A percentile compares a stretch with the other conserved stretches of the same genome.
Conservation (phyloP, 129 eudicot genomes). For the Pulicaria dysenterica region DNA sequence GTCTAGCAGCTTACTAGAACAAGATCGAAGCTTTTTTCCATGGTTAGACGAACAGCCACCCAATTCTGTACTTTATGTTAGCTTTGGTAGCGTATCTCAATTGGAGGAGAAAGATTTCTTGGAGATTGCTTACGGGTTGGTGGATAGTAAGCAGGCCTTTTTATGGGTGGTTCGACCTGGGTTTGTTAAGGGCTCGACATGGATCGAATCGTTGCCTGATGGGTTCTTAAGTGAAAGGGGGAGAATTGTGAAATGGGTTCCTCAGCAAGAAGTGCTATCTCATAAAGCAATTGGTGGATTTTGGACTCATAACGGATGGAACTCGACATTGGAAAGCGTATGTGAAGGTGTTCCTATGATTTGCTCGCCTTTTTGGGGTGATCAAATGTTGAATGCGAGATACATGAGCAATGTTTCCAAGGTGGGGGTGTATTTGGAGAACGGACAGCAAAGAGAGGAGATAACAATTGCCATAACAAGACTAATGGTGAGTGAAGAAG, state of each 20-base stretch:
- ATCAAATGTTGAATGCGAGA: constrained; percentile 47
- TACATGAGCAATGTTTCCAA: constrained; percentile 33
- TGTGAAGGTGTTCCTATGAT: constrained; percentile 61
- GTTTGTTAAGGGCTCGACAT: constrained; percentile 34
- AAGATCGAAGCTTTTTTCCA: constrained; percentile 42
- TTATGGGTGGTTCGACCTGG: constrained; percentile 62
- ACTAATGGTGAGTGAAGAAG: constrained; percentile 40
- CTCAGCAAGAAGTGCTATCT: constrained; percentile 57
- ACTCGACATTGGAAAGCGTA: constrained; percentile 61
- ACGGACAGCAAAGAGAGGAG: constrained; percentile 37
- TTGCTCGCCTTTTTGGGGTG: constrained; percentile 43
- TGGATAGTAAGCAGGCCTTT: constrained; percentile 45
- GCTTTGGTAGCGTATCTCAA: constrained; percentile 58
- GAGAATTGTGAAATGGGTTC: constrained; percentile 61
- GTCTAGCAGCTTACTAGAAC: constrained; percentile 38
- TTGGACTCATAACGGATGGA: constrained; percentile 76
- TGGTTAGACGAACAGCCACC: constrained; percentile 53
- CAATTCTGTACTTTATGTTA: constrained; percentile 50
- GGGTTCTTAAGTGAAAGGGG: constrained; percentile 42
- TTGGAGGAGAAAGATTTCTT: constrained; percentile 37
- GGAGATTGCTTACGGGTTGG: constrained; percentile 60
- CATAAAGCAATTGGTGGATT: constrained; percentile 48
- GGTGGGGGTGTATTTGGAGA: constrained; percentile 47
- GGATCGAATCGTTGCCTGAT: constrained; percentile 35
- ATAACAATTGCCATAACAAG: constrained; percentile 35